Evolutionary conservation across 495 filamentous ascomycete species (phyloP), one percentile per base, ranked within the genome.

Genomic region (Poronia punctata): DNA sequence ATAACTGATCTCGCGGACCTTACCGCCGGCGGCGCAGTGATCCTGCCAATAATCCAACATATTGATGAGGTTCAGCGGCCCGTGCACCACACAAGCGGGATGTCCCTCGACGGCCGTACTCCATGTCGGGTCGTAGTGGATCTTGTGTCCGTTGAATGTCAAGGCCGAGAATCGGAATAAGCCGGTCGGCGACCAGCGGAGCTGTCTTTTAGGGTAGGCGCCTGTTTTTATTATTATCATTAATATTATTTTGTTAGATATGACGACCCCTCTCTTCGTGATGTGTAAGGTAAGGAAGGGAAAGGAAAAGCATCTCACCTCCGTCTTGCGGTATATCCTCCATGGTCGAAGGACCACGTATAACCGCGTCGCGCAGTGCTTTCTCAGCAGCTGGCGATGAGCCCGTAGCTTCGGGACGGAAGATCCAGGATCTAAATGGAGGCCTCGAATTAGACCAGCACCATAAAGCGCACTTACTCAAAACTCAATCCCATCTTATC

Each of bases 131-230:
- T 78, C 79, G 53, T 82, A 84, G 52, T 86, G 82, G 27, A 86
- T 86, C 56, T 76, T 83, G 49, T 85, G 83, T 0, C 69, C 75
- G 44, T 85, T 86, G 56, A 82, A 84, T 3, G 81, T 86, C 16
- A 87, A 57, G 0, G 82, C 82, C 0, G 78, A 82, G 64, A 86
- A 86, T 3, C 81, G 72, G 55, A 85, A 84, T 6, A 86, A 68
- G 0, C 72, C 71, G 4, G 73, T 68, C 3, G 71, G 63, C 0
- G 78, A 77, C 54, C 75, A 76, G 10, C 53, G 45, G 30, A 78
- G 61, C 8, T 71, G 67, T 5, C 52, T 51, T 1, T 37, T 16
- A 1, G 49, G 40, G 24, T 43, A 39, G 3, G 10, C n/a, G n/a
- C n/a, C 47, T 43, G n/a, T 35, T 12, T 29, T 38, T 8, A 8